Evolutionary conservation across 2,329 filamentous ascomycete genomes (phyloP), one percentile per base, ranked within the genome.

Genomic region (Nemania diffusa): DNA sequence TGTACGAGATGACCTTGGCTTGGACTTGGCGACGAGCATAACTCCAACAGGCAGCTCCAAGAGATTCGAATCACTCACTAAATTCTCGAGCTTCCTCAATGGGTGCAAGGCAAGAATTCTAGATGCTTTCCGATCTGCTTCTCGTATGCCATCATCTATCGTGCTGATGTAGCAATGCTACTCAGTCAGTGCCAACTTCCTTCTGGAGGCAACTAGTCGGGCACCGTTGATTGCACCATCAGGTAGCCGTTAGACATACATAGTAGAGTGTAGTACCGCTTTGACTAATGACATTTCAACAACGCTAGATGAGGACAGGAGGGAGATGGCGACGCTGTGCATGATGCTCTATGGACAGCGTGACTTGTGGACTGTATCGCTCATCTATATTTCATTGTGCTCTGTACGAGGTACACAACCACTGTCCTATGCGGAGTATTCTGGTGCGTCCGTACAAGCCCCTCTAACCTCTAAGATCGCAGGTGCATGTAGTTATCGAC

Each of bases 181-280:
- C 67, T 44, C 53, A 60, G 52, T 27, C 52, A 52, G 32, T 44
- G 60, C 55, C 58, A 72, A 67, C 68, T 73, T 65, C 72, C 69
- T 67, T 56, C 56, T 62, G 37, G n/a, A 68, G 69, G 59, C 42
- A 62, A 37, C 24, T 56, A 44, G 51, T 26, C 46, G 59, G 62
- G 56, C 13, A 29, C n/a, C 2, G 5, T 55, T 22, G n/a, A 40
- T 48, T 15, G 29, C 17, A 44, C 22, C 9, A 46, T 53, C 24
- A 57, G 32, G 20, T 37, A 52, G 46, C 42, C 22, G 13, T 48
- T 2, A 27, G 44, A 24, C 11, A 37, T n/a, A n/a, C n/a, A n/a
- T n/a, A n/a, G n/a, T 9, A 6, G 42, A 48, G 13, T 7, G 27
- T 44, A 34, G n/a, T 26, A n/a, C 24, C 5, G 15, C 27, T 40